Conservation (phyloP, 495 filamentous ascomycete species). For the Podospora anserina region DNA sequence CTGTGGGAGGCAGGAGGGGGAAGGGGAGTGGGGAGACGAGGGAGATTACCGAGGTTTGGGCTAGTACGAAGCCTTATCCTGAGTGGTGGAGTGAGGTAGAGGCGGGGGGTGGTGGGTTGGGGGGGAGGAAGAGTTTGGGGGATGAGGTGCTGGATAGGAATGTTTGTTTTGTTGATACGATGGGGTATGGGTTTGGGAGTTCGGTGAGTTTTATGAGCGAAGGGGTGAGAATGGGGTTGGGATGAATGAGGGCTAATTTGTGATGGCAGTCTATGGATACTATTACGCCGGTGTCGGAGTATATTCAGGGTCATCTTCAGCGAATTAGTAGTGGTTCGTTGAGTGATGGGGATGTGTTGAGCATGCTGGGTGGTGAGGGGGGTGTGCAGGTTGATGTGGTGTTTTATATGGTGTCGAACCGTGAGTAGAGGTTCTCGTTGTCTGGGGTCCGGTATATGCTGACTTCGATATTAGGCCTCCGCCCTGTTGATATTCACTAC, state of each 20-base stretch:
- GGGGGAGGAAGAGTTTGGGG: conserved; percentile 74
- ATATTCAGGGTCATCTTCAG: conserved; percentile 70
- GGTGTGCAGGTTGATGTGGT: conserved; percentile 87
- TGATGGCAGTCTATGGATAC: conserved; percentile 53
- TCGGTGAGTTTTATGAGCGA: conserved; percentile 46
- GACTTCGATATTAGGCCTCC: conserved; percentile 52
- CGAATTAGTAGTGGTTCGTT: conserved; percentile 60
- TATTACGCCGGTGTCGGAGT: conserved; percentile 66
- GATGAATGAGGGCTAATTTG: conserved; percentile 11
- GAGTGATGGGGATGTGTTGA: conserved; percentile 71
- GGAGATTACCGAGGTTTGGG: conserved; percentile 76
- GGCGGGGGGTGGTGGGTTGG: conserved; percentile 66
- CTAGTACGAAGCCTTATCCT: conserved; percentile 90
- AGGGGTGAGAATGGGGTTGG: not conserved
- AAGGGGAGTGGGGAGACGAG: conserved; percentile 33
- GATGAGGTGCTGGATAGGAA: conserved; percentile 88
- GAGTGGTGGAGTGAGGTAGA: conserved; percentile 80
- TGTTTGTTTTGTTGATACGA: conserved; percentile 91
- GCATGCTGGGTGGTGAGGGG: conserved; percentile 78
- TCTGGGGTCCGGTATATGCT: not conserved
- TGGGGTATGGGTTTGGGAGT: conserved; percentile 61
- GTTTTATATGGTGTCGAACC: conserved; percentile 65
- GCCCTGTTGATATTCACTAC: conserved; percentile 70
- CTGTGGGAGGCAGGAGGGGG: not conserved
- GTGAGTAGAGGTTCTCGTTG: conserved; percentile 23